phyloP scores from a whole-genome alignment of 2,329 filamentous ascomycete species.

The Chaetoscypha palmicola region DNA sequence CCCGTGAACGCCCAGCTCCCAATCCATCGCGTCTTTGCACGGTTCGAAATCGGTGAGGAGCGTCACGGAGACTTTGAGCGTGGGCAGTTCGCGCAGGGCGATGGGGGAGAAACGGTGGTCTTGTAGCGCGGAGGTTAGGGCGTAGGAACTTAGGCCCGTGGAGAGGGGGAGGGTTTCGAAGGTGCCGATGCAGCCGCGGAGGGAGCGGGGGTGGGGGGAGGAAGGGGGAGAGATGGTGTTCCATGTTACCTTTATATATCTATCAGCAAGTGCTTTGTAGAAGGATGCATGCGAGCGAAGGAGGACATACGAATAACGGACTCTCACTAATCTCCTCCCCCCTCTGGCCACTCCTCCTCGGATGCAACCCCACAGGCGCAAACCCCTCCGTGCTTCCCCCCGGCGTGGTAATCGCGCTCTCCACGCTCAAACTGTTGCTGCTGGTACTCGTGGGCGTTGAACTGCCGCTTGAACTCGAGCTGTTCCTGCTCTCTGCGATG shows the following conservation, averaged over 20 bases:
- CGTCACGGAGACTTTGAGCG: slow-evolving; percentile 63
- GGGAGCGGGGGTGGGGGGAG: slow-evolving; percentile 32
- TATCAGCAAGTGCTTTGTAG: too few species aligned
- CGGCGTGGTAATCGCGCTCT: slow-evolving; percentile 36
- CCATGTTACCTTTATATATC: slow-evolving; percentile 44
- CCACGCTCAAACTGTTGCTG: slow-evolving; percentile 1
- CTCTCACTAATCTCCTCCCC: slow-evolving; percentile 39
- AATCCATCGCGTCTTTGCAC: slow-evolving; percentile 67
- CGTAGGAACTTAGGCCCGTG: slow-evolving; percentile 69
- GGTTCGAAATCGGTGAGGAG: slow-evolving; percentile 82
- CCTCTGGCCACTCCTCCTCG: slow-evolving; percentile 20
- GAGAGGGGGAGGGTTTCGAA: slow-evolving; percentile 73
- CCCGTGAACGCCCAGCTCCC: slow-evolving; percentile 80
- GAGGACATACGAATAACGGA: slow-evolving; percentile 66
- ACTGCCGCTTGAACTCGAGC: slow-evolving; percentile 13
- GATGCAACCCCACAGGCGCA: slow-evolving; percentile 19
- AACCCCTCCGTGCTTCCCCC: slow-evolving; percentile 36
- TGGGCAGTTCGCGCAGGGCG: slow-evolving; percentile 45
- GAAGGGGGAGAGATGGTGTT: slow-evolving; percentile 61
- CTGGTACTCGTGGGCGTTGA: slow-evolving; percentile 18
- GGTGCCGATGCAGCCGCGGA: slow-evolving; percentile 94
- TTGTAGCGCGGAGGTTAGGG: slow-evolving; percentile 66
- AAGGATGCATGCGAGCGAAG: too few species aligned
- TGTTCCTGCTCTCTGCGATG: slow-evolving; percentile 11
- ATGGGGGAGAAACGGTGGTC: slow-evolving; percentile 58